Conservation (phyloP, 208 protist species). For the Acanthamoeba sp. region DNA sequence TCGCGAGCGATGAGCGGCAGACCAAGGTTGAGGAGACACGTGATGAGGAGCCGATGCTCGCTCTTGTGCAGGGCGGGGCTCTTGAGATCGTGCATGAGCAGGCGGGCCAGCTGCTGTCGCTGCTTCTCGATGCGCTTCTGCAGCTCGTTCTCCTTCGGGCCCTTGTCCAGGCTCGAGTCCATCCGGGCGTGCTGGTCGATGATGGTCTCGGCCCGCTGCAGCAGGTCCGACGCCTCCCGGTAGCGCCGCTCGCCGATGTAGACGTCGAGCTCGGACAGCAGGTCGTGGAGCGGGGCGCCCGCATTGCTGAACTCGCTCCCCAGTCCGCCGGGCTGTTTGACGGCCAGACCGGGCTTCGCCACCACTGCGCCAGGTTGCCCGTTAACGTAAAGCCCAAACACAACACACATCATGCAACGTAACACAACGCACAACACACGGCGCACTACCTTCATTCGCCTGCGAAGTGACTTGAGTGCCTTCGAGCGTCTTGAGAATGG, state of each 20-base stretch:
- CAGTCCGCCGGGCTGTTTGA: background rate
- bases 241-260: slow-evolving; percentile 12
- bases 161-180: background rate
- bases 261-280: slow-evolving; percentile 7
- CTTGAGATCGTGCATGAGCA: slow-evolving; percentile 26
- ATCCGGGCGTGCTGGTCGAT: background rate
- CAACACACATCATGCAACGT: too few relatives aligned
- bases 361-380: background rate
- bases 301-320: background rate
- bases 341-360: background rate
- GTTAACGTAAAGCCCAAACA: too few relatives aligned
- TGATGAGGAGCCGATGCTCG: background rate
- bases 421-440: background rate
- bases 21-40: background rate
- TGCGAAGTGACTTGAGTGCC: background rate
- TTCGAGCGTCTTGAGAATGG: background rate
- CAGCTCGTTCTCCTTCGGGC: background rate
- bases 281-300: background rate
- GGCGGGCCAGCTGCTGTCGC: background rate
- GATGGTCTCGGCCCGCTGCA: slow-evolving; percentile 6
- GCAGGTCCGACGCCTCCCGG: slow-evolving; percentile 17
- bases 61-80: slow-evolving; percentile 3
- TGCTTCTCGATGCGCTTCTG: background rate
- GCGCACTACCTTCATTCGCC: background rate
- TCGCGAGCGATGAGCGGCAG: background rate